Base-by-base conservation (phyloP, 805 yeast species). In the Yarrowia hollandica region DNA sequence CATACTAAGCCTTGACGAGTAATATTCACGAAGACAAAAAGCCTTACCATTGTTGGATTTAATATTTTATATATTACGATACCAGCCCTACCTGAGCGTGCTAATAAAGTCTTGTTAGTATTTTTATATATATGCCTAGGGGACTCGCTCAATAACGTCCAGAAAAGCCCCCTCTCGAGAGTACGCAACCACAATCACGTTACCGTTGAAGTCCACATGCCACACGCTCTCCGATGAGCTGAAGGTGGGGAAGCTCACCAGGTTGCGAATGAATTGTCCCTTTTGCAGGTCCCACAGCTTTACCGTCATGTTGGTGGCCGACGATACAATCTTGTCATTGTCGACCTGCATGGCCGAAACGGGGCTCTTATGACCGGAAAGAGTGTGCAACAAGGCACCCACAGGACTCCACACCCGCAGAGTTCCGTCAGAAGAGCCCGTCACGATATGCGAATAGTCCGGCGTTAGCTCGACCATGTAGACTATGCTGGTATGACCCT, bases 281-380 rank as follows among this genome's bases (percentile, higher is more conserved):
- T 96, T 86, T 34, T 85, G 80, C 2, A 96, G 84, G 74, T 90
- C 96, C 98, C 98, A 92, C 39, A 92, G 90, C 64, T 97, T 79
- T 55, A 94, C 96, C 12, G 96, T 86, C 72, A 96, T 82, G 76
- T 94, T 98, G 65, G 92, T 80, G 11, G 97, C 90, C 39, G 98
- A 98, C 9, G 97, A 96, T 31, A 96, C 97, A 69, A 92, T 86
- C 64, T 82, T 78, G 67, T 82, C 81, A 15, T 96, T 97, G 72
- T 90, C 94, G 58, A 96, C 96, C 2, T 96, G 90, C 38, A 92
- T 90, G 11, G 97, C 96, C 57, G 88, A 80, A 11, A 94, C 96
- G 61, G 89, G 86, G 65, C 87, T 90, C 48, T 83, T 82, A 74
- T 94, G 99, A 2, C 99, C 99, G 28, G 87, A 75, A 69, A 92